A percentile compares a stretch with the other conserved stretches of the same genome.
Conservation (phyloP, 2,329 filamentous ascomycete genomes). For the Hypomyces perniciosus region DNA sequence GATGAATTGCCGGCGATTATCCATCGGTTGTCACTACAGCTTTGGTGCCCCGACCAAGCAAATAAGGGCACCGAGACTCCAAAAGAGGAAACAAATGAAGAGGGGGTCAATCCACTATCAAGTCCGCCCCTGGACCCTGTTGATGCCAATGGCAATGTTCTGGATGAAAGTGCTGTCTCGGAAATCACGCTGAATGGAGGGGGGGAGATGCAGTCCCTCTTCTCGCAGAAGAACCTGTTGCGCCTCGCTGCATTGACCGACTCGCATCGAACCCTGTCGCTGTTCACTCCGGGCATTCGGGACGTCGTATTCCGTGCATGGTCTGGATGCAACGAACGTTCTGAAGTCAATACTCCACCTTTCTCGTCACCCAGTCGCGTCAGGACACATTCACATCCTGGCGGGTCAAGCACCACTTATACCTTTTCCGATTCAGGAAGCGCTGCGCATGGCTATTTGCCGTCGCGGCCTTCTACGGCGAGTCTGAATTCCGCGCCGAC, state of each 20-base stretch:
- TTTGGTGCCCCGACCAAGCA: slow-evolving; percentile 82
- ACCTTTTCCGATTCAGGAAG: slow-evolving; percentile 69
- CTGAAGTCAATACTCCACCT: slow-evolving; percentile 49
- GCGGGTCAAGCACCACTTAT: slow-evolving; percentile 58
- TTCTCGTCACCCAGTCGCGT: slow-evolving; percentile 48
- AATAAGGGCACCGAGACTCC: slow-evolving; percentile 42
- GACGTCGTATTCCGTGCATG: slow-evolving; percentile 91
- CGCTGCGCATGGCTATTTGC: slow-evolving; percentile 53
- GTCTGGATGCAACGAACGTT: slow-evolving; percentile 70
- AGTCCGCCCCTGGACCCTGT: slow-evolving; percentile 77
- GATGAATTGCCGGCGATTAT: slow-evolving; percentile 96
- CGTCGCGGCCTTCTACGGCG: slow-evolving; percentile 62
- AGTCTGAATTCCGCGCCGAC: slow-evolving; percentile 56
- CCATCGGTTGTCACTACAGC: slow-evolving; percentile 77
- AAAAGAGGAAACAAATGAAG: slow-evolving; percentile 47
- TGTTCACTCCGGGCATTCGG: slow-evolving; percentile 85
- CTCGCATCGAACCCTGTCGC: slow-evolving; percentile 81
- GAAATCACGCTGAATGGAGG: slow-evolving; percentile 72
- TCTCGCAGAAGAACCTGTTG: slow-evolving; percentile 90
- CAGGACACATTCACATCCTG: slow-evolving; percentile 56
- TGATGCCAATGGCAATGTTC: slow-evolving; percentile 69
- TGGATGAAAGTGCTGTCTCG: slow-evolving; percentile 70
- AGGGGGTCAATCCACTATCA: slow-evolving; percentile 71
- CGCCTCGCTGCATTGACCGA: slow-evolving; percentile 77
- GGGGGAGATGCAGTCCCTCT: slow-evolving; percentile 78